phyloP scores from a whole-genome alignment of 1,284 basidiomycete genomes.

The Cutaneotrichosporon sp. region DNA sequence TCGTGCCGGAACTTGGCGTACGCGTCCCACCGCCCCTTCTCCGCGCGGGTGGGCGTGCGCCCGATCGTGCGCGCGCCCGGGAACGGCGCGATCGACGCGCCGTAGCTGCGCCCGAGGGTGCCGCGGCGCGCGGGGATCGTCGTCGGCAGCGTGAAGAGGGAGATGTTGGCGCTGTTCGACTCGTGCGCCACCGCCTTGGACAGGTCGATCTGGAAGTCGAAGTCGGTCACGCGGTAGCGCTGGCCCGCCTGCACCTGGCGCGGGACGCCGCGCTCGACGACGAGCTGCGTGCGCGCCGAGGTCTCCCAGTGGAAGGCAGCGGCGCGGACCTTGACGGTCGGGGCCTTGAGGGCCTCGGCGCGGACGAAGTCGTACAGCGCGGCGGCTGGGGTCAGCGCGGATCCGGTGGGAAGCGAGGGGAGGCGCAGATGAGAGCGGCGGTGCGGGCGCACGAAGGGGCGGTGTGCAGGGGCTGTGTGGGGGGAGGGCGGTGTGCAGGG shows the following conservation, averaged over 20 bases:
- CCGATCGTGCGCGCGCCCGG: constrained; percentile 2
- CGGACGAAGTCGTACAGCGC: constrained; percentile 45
- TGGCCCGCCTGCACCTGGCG: constrained; percentile 30
- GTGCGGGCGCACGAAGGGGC: background rate
- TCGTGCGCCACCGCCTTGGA: constrained; percentile 31
- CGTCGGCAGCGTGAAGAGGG: constrained; percentile 25
- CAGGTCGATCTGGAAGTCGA: constrained; percentile 47
- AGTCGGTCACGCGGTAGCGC: constrained; percentile 36
- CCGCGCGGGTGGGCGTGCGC: background rate
- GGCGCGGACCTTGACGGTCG: constrained; percentile 32
- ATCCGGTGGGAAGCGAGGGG: background rate
- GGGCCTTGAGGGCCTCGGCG: constrained; percentile 28
- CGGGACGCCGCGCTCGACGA: constrained; percentile 29
- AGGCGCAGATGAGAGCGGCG: too few species aligned
- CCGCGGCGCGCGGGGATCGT: constrained; percentile 26
- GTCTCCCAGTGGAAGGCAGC: constrained; percentile 30
- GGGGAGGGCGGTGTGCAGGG: too few species aligned
- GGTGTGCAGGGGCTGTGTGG: too few species aligned
- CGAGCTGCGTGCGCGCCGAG: constrained; percentile 23
- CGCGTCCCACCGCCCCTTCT: constrained; percentile 10
- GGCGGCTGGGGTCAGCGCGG: constrained; percentile 25
- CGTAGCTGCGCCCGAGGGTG: constrained; percentile 2
- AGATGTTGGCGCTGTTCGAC: constrained; percentile 37
- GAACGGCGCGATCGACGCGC: background rate
- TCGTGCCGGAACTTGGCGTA: constrained; percentile 9